Evolutionary conservation across 352 stramenopile genomes (phyloP).

Genomic region (Phytophthora gonapodyides): DNA sequence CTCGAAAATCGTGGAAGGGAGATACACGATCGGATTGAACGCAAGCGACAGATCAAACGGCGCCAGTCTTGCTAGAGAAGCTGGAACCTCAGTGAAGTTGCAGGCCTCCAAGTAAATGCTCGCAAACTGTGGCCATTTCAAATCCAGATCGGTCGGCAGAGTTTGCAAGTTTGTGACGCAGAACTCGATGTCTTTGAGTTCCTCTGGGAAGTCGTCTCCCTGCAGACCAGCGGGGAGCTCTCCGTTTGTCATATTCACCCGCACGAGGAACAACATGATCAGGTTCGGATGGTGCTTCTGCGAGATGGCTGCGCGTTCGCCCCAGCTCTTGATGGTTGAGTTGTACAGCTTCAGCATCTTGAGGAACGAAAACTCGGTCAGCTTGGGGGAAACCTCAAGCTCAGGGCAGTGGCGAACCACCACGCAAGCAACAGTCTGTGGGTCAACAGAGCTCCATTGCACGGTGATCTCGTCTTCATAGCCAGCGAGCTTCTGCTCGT

Average conservation of each 20-base stretch:
- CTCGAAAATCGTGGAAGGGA: background rate
- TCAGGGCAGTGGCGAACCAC: conserved; percentile 33
- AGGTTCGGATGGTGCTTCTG: conserved; percentile 27
- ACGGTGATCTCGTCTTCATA: background rate
- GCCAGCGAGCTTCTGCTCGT: background rate
- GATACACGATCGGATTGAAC: background rate
- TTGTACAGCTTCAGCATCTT: conserved; percentile 34
- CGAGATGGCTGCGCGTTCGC: conserved; percentile 20
- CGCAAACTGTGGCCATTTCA: conserved; percentile 23
- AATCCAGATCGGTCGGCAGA: conserved; percentile 33
- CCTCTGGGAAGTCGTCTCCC: conserved; percentile 25
- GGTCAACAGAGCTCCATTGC: conserved; percentile 20
- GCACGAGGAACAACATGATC: conserved; percentile 32
- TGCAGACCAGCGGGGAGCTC: conserved; percentile 34
- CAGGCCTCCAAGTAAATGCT: conserved; percentile 1
- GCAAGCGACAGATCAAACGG: background rate
- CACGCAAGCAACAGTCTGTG: conserved; percentile 11
- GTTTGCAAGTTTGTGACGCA: conserved; percentile 27
- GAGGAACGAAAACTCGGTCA: conserved; percentile 33
- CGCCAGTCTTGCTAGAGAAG: background rate
- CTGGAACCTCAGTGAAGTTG: conserved; percentile 2
- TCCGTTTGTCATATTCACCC: conserved; percentile 26
- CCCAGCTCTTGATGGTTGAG: conserved; percentile 29
- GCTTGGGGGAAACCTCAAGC: background rate
- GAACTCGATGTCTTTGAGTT: conserved; percentile 35